These are phyloP conservation scores for Fusarium buharicum DNA, from an alignment of 2,329 filamentous ascomycete genomes.

Conservation along the genomic window DNA sequence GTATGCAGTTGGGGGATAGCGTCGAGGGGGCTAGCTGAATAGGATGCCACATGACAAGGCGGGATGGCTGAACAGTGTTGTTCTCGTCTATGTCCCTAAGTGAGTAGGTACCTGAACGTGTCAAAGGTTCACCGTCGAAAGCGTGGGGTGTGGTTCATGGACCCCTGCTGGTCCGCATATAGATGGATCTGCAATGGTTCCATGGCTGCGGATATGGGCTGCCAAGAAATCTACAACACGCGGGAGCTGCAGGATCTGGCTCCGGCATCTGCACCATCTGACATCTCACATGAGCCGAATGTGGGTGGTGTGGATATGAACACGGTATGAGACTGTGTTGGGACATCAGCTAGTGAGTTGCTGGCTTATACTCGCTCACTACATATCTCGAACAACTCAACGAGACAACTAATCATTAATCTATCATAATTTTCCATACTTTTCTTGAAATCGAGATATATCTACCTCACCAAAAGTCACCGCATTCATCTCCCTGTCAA, in stretches of 20 bases:
- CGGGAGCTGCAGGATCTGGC: conserved; percentile 37
- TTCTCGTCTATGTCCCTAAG: conserved; percentile 3
- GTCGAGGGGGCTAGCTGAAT: conserved; percentile 12
- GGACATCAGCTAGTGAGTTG: background rate
- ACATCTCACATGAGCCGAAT: conserved; percentile 29
- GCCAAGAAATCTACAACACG: conserved; percentile 35
- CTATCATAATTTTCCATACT: too few species aligned
- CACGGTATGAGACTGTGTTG: background rate
- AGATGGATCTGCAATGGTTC: conserved; percentile 25
- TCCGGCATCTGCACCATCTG: conserved; percentile 35
- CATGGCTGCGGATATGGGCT: conserved; percentile 31
- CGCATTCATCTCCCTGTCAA: background rate
- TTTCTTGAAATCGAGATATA: too few species aligned
- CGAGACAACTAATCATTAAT: too few species aligned
- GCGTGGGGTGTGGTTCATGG: conserved; percentile 10
- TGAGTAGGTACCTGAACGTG: conserved; percentile 16
- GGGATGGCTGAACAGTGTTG: conserved; percentile 11
- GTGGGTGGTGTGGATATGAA: background rate
- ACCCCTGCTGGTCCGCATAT: conserved; percentile 25
- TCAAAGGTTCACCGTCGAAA: conserved; percentile 11
- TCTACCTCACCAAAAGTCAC: too few species aligned
- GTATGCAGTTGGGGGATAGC: conserved; percentile 21
- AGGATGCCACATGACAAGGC: conserved; percentile 23
- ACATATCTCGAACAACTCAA: too few species aligned
- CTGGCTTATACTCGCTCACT: background rate